Base-by-base conservation (phyloP, 1,139 yeast species). In the Kodamaea anthophila region DNA sequence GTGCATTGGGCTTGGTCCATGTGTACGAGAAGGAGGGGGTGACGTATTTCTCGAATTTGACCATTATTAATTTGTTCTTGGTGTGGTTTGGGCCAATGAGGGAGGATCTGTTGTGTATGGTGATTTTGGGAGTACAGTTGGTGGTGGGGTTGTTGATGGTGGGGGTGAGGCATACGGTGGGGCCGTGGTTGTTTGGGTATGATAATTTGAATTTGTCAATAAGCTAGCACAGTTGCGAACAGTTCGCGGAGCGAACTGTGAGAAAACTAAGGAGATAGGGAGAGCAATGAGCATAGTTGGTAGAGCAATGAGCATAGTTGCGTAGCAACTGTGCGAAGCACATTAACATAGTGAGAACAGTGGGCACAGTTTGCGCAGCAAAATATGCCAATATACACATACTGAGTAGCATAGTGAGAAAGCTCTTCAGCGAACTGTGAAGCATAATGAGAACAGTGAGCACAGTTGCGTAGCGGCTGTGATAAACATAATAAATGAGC, bases 51-150 rank as follows among this genome's bases (percentile, higher is more conserved):
- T 78, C 93, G 11, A 91, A 91, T 50, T 66, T 91, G 73, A 91
- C 99, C 4, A 59, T 91, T 30, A 86, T 91, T 40, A 93, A 88
- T 52, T 63, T 91, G 38, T 68, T 73, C 4, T 63, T 91, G 27
- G 95, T 88, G 6, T 76, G 87, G 81, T 63, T 80, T 30, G 98
- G 98, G 0, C 96, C 97, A 3, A 55, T 82, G 65, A 70, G 91
- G 35, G 99, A 91, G 52, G 95, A 85, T 47, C 60, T 53, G 14
- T 62, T 91, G 33, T 83, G 96, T 39, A 37, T 59, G 16, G 47
- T 69, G 4, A 66, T 91, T 14, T 53, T 91, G 48, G 45, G 45
- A 0, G 44, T 76, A 13, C 98, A 91, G 49, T 71, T 84, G 24
- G 35, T 55, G 0, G 54, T 79, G 29, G 96, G 97, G 0, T 34